A percentile compares a stretch with the other conserved stretches of the same genome.
These are phyloP conservation scores for Phytophthora capsici DNA, from an alignment of 352 stramenopile genomes.

Conservation along the genomic window DNA sequence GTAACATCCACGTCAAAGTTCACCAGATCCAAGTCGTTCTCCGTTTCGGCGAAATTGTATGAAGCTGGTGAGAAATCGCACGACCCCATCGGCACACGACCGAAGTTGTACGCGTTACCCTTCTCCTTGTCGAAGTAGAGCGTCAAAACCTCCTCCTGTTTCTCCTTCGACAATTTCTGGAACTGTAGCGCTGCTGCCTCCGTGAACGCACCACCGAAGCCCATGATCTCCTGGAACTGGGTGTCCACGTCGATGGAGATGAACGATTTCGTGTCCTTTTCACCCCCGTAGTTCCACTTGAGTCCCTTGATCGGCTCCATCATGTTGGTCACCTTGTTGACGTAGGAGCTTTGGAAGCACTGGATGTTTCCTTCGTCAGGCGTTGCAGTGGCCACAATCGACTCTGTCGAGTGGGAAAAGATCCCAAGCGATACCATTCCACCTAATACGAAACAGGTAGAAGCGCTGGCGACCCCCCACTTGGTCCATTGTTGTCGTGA, in stretches of 20 bases:
- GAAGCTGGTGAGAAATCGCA: constrained; percentile 89
- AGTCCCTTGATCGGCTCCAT: constrained; percentile 64
- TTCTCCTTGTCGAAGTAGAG: constrained; percentile 87
- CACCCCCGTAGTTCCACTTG: constrained; percentile 34
- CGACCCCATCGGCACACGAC: constrained; percentile 90
- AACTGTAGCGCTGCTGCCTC: constrained; percentile 90
- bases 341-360: constrained; percentile 74
- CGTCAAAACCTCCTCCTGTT: constrained; percentile 84
- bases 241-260: constrained; percentile 56
- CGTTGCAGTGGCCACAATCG: constrained; percentile 7
- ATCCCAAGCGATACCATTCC: constrained; percentile 14
- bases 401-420: constrained; percentile 1
- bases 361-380: constrained; percentile 27
- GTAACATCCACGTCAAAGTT: constrained; percentile 82
- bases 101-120: constrained; percentile 87
- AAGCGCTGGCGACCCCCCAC: constrained; percentile 30
- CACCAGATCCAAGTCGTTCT: constrained; percentile 64
- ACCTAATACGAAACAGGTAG: background rate
- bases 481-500: constrained; percentile 27
- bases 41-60: constrained; percentile 90
- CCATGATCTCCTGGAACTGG: constrained; percentile 79
- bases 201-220: constrained; percentile 93
- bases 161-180: constrained; percentile 65
- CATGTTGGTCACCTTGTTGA: constrained; percentile 62
- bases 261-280: constrained; percentile 35